Evolutionary conservation across 768 basidiomycete genomes (phyloP), one percentile per base, ranked within the genome.

Genomic region (Leccinum aurantiacum): DNA sequence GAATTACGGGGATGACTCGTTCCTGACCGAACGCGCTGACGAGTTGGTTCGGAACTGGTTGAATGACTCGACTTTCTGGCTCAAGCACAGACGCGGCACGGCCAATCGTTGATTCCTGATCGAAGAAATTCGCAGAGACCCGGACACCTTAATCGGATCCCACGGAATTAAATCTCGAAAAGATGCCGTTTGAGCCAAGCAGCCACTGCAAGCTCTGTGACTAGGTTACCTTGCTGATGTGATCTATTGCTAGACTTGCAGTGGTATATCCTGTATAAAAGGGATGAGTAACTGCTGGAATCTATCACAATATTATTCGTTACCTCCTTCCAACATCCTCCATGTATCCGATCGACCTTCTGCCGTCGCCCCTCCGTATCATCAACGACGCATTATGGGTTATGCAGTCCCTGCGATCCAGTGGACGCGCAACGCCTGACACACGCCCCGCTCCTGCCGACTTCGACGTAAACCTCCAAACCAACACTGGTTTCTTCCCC

Each of bases 401-500:
- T 27, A 71, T 84, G 55, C 78, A 77, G 56, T 82, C 83, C 6
- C 74, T 79, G 41, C 69, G 79, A 58, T 70, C 72, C 33, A 69
- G 62, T 61, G 62, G 72, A 59, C 72, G 74, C 59, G 52, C 70
- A 14, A 57, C 73, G 6, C 63, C 67, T 51, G 66, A 71, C 14
- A 71, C 69, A 27, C 76, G 75, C 27, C 77, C 73, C 47, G 69
- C 75, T 11, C 78, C 77, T 19, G 65, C 70, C 3, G 79, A 84
- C 58, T 87, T 84, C 58, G 86, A 88, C 64, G 72, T 88, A 17
- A 68, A 76, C 56, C 69, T 74, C 56, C 61, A 76, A 31, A 67
- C 66, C 15, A 64, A 85, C 64, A 88, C 91, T 0, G 96, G 96
- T 0, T 98, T 98, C 77, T 84, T 98, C 65, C 96, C 95, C 1